phyloP scores from a whole-genome alignment of 1,284 basidiomycete genomes.

The Hymenochaete sp. region DNA sequence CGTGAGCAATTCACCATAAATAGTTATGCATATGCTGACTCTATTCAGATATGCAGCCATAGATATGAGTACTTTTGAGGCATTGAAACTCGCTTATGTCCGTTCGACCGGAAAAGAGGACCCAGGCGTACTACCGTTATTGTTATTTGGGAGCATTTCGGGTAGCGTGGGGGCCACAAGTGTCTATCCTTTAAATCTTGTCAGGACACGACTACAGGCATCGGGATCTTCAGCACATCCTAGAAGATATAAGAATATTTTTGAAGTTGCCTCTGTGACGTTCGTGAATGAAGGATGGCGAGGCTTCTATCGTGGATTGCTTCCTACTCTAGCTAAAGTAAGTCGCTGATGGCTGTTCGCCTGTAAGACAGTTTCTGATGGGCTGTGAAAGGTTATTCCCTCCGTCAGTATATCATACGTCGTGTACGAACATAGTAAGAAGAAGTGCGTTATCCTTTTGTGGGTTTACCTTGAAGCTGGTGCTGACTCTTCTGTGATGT shows the following conservation, averaged over 20 bases:
- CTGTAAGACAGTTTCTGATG: constrained; percentile 16
- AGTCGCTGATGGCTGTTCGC: constrained; percentile 1
- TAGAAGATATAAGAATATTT: constrained; percentile 78
- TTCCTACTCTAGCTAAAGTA: constrained; percentile 87
- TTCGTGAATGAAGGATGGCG: constrained; percentile 83
- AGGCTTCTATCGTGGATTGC: constrained; percentile 90
- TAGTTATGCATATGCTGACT: constrained; percentile 7
- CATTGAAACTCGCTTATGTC: constrained; percentile 77
- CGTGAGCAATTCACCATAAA: constrained; percentile 41
- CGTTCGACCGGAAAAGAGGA: constrained; percentile 76
- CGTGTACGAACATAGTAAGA: constrained; percentile 78
- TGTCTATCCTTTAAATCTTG: constrained; percentile 89
- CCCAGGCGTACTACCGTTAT: constrained; percentile 71
- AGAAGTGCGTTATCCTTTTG: constrained; percentile 42
- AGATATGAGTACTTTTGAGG: constrained; percentile 93
- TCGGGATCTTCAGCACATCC: constrained; percentile 92
- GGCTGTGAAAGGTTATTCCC: constrained; percentile 64
- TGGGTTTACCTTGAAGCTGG: not conserved
- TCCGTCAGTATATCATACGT: constrained; percentile 93
- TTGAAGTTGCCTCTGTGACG: constrained; percentile 81
- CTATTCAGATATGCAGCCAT: constrained; percentile 70
- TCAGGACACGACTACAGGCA: constrained; percentile 92
- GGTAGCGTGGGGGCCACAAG: constrained; percentile 88
- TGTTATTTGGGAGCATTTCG: constrained; percentile 84
- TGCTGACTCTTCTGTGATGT: not conserved